Evolutionary conservation across 768 basidiomycete genomes (phyloP).

Genomic region (Boletus rex-veris): DNA sequence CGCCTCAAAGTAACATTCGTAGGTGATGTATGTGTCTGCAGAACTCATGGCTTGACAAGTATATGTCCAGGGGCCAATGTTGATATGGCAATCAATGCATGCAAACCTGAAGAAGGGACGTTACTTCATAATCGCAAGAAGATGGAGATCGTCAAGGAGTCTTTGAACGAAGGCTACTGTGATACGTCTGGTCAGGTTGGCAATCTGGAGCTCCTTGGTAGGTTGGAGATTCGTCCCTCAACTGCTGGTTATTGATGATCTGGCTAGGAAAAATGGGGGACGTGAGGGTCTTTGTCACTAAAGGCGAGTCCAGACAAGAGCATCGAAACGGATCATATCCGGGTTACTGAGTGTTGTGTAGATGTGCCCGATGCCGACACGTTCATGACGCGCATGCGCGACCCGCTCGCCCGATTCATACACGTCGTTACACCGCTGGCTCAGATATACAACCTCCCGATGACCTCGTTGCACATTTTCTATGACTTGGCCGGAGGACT

Average conservation of each 20-base stretch:
- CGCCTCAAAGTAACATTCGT: conserved; percentile 45
- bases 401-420: conserved; percentile 67
- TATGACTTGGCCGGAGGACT: conserved; percentile 74
- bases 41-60: not conserved
- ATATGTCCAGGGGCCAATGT: conserved; percentile 50
- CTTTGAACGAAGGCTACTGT: conserved; percentile 78
- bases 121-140: conserved; percentile 60
- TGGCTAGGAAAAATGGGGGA: conserved; percentile 54
- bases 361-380: conserved; percentile 52
- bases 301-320: conserved; percentile 40
- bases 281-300: conserved; percentile 60
- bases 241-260: conserved; percentile 1
- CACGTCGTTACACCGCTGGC: conserved; percentile 63
- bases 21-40: conserved; percentile 3
- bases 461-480: conserved; percentile 79
- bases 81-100: conserved; percentile 68
- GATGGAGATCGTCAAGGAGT: conserved; percentile 72
- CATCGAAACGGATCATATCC: not conserved
- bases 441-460: conserved; percentile 69
- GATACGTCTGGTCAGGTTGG: conserved; percentile 65
- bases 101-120: conserved; percentile 61
- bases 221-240: conserved; percentile 11
- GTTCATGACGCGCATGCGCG: conserved; percentile 52
- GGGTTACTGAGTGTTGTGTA: conserved; percentile 27
- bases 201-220: conserved; percentile 62